Evolutionary conservation across 1,284 basidiomycete species (phyloP).

Genomic region (Fomitopsis palustris): DNA sequence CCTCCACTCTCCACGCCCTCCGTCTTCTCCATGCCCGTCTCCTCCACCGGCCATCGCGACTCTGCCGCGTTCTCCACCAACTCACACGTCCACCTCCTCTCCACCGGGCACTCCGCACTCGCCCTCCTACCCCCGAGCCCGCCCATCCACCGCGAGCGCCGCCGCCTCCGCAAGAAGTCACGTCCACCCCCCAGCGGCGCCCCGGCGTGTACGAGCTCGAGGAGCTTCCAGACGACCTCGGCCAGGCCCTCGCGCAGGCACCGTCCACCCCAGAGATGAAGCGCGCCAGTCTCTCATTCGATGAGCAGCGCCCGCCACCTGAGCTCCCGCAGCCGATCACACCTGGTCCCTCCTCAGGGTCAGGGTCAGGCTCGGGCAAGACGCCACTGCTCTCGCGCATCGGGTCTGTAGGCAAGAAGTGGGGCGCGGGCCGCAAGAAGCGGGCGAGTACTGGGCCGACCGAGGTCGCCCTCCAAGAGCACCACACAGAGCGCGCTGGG

Average conservation of each 20-base stretch:
- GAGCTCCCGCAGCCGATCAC: slow-evolving; percentile 8
- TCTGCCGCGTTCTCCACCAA: slow-evolving; percentile 46
- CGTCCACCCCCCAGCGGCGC: slow-evolving; percentile 49
- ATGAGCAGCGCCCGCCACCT: slow-evolving; percentile 14
- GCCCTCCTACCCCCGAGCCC: slow-evolving; percentile 56
- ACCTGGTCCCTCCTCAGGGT: slow-evolving; percentile 19
- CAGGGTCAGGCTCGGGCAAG: slow-evolving; percentile 16
- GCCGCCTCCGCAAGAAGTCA: slow-evolving; percentile 72
- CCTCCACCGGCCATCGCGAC: slow-evolving; percentile 37
- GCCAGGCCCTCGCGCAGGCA: neutral
- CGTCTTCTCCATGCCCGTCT: slow-evolving; percentile 61
- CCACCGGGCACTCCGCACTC: slow-evolving; percentile 39
- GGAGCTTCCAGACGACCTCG: slow-evolving; percentile 22
- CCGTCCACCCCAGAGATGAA: slow-evolving; percentile 7
- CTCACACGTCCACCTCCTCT: slow-evolving; percentile 49
- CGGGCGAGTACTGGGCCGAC: slow-evolving; percentile 51
- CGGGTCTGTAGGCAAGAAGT: slow-evolving; percentile 51
- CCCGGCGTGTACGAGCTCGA: slow-evolving; percentile 49
- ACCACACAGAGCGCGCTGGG: slow-evolving; percentile 6
- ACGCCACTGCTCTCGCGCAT: slow-evolving; percentile 47
- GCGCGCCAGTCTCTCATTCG: slow-evolving; percentile 22
- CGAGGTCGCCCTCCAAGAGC: slow-evolving; percentile 37
- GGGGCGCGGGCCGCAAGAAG: slow-evolving; percentile 51
- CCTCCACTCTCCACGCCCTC: slow-evolving; percentile 59
- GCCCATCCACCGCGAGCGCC: slow-evolving; percentile 51